A percentile compares a stretch with the other conserved stretches of the same genome.
Evolutionary conservation across 495 filamentous ascomycete genomes (phyloP).

Genomic region (Parmelia sp.): DNA sequence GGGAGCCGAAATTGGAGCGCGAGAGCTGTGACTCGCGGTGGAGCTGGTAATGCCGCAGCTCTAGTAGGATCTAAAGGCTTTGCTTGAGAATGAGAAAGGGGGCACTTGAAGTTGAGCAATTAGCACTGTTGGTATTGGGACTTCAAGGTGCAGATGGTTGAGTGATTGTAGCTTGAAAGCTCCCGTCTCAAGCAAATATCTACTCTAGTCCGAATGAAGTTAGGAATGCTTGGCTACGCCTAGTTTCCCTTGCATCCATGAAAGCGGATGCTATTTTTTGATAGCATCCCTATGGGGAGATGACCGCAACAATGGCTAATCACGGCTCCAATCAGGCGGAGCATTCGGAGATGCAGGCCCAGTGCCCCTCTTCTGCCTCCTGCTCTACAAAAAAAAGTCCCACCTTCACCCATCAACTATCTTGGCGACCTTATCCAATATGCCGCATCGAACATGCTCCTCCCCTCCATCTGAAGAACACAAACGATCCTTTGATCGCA

Average conservation of each 20-base stretch:
- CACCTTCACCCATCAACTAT: background rate
- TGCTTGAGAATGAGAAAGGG: background rate
- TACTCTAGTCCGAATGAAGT: too few species aligned
- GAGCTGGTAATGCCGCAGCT: background rate
- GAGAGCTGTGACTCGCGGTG: background rate
- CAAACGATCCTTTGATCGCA: background rate
- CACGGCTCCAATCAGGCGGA: background rate
- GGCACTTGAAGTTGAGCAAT: background rate
- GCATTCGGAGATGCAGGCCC: constrained; percentile 2
- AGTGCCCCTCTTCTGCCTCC: background rate
- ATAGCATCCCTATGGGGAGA: background rate
- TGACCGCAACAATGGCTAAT: constrained; percentile 2
- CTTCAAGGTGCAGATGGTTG: background rate
- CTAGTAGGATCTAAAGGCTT: background rate
- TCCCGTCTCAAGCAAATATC: background rate
- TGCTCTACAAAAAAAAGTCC: background rate
- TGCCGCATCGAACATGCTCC: constrained; percentile 4
- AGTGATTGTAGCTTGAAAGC: background rate
- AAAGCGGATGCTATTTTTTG: constrained; percentile 3
- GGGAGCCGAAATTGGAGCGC: background rate
- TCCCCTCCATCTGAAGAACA: background rate
- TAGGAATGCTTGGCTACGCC: too few species aligned
- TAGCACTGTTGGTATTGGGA: too few species aligned
- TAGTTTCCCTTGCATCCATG: background rate
- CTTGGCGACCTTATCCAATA: background rate